These are phyloP conservation scores for Sungouiella thailandica DNA, from an alignment of 805 yeast genomes.

Conservation along the genomic window DNA sequence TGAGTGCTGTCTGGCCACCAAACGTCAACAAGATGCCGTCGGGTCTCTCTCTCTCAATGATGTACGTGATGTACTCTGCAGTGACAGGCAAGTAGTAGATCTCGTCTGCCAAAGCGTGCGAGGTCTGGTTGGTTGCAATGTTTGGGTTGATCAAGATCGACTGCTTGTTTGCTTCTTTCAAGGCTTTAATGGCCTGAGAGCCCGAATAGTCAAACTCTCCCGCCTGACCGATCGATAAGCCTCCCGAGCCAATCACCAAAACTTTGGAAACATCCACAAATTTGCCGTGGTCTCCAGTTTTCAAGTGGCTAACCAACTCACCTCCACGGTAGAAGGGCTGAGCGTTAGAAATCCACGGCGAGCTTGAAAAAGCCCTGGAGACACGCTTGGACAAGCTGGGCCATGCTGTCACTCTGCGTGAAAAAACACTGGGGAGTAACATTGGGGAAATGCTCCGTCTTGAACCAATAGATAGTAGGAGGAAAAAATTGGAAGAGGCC, in stretches of 20 bases:
- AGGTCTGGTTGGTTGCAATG: constrained; percentile 95
- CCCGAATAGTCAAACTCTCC: constrained; percentile 99
- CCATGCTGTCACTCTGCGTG: no score
- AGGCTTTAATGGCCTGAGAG: constrained; percentile 96
- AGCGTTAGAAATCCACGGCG: constrained; percentile 1
- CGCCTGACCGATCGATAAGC: constrained; percentile 96
- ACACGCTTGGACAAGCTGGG: no score
- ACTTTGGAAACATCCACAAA: constrained; percentile 85
- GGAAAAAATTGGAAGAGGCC: constrained; percentile 12
- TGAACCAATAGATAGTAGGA: constrained; percentile 9
- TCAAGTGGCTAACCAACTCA: constrained; percentile 50
- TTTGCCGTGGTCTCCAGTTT: constrained; percentile 55
- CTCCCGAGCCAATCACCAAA: constrained; percentile 94
- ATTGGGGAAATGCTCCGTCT: no score
- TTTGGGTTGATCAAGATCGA: constrained; percentile 91
- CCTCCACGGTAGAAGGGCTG: constrained; percentile 54
- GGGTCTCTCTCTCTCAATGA: constrained; percentile 93
- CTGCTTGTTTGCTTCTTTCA: constrained; percentile 81
- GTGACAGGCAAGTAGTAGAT: constrained; percentile 95
- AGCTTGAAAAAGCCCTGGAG: not conserved
- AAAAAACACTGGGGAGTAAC: no score
- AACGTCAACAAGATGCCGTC: constrained; percentile 94
- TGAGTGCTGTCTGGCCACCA: constrained; percentile 98
- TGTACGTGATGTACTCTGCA: constrained; percentile 90
- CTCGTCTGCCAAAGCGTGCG: constrained; percentile 92